Evolutionary conservation across 2,329 filamentous ascomycete genomes (phyloP).

Genomic region (Xylaria sp.): DNA sequence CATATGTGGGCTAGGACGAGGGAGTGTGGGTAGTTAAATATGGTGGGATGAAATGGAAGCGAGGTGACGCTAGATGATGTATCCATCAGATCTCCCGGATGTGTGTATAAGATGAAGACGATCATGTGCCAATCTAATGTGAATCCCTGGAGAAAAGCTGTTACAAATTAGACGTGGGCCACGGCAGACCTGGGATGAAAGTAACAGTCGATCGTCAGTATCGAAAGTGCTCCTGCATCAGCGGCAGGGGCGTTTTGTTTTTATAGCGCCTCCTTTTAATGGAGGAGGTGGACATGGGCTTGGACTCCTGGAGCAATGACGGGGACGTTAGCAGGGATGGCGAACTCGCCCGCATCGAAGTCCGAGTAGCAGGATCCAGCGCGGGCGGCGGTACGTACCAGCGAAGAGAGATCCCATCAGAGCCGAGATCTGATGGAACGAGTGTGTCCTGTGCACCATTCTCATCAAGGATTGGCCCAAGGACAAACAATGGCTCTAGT

Average conservation of each 20-base stretch:
- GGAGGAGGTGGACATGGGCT: constrained; percentile 46
- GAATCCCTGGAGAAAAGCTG: constrained; percentile 63
- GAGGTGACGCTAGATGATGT: constrained; percentile 55
- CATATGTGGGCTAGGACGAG: constrained; percentile 45
- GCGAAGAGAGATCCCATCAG: constrained; percentile 36
- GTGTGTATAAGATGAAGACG: constrained; percentile 56
- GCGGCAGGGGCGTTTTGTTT: constrained; percentile 52
- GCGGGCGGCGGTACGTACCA: constrained; percentile 38
- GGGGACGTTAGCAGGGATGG: constrained; percentile 43
- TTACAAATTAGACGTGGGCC: constrained; percentile 68
- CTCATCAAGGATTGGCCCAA: constrained; percentile 52
- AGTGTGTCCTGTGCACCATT: background rate
- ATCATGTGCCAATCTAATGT: constrained; percentile 64
- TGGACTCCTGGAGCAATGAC: constrained; percentile 56
- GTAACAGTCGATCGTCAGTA: constrained; percentile 52
- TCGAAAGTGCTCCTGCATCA: constrained; percentile 52
- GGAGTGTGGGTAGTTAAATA: constrained; percentile 59
- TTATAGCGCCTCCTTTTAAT: constrained; percentile 56
- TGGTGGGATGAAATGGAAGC: constrained; percentile 55
- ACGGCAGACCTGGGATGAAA: constrained; percentile 57
- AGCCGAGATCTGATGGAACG: constrained; percentile 46
- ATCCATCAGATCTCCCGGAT: constrained; percentile 62
- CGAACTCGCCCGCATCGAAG: constrained; percentile 45
- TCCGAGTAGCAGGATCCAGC: constrained; percentile 43
- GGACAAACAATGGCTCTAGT: constrained; percentile 53